These are phyloP conservation scores for Triticum turgidum DNA, from an alignment of 176 grass and related monocot species.

Conservation along the genomic window DNA sequence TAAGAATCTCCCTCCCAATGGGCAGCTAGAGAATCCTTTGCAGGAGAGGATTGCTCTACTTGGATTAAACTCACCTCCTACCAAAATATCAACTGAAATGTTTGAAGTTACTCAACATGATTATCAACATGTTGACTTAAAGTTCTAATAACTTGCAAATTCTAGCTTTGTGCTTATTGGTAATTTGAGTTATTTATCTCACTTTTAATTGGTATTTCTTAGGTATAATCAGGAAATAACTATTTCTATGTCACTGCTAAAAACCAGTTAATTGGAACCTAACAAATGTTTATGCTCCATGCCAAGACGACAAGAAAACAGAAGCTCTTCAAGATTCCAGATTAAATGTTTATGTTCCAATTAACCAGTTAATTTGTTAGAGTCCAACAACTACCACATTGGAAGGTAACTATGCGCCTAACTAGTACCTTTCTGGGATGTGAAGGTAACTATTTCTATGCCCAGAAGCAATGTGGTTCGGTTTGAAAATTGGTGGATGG, in stretches of 20 bases:
- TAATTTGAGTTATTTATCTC: not conserved
- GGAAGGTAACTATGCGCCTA: too few species aligned
- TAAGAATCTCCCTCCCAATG: not conserved
- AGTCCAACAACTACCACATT: too few species aligned
- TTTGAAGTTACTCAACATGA: not conserved
- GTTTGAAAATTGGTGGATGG: too few species aligned
- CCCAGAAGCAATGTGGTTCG: too few species aligned
- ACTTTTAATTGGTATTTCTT: not conserved
- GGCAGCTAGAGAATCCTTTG: not conserved
- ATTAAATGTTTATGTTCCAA: too few species aligned
- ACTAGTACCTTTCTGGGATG: too few species aligned
- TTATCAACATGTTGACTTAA: not conserved
- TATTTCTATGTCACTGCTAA: too few species aligned
- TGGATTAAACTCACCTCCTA: not conserved
- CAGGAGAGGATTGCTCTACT: not conserved
- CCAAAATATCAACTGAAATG: not conserved
- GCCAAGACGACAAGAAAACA: not conserved
- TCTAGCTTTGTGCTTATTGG: too few species aligned
- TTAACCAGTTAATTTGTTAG: too few species aligned
- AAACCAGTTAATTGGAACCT: not conserved
- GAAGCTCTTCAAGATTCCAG: too few species aligned
- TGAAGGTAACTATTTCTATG: not conserved
- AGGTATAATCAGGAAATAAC: too few species aligned
- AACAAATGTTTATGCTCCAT: not conserved
- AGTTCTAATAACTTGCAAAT: too few species aligned